Evolutionary conservation across 306 rosid species (phyloP).

Genomic region (Arachis stenosperma): DNA sequence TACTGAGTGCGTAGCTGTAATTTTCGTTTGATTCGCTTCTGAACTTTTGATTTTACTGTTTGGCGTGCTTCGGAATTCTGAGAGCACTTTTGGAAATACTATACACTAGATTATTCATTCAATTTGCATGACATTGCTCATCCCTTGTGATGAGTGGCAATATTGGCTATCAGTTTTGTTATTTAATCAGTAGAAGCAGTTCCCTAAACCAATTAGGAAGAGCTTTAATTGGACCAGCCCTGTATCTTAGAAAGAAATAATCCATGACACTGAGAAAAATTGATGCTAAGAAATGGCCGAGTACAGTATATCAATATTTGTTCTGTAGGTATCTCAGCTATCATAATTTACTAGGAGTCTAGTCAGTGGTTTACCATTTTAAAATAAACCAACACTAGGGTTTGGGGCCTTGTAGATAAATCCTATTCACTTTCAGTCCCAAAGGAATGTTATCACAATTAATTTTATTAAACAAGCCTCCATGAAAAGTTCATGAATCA

Average conservation of each 20-base stretch:
- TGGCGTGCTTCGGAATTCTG: neutral
- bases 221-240: constrained; percentile 2
- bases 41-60: neutral
- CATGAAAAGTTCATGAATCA: neutral
- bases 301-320: neutral
- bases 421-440: neutral
- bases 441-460: neutral
- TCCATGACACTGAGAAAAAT: neutral
- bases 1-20: neutral
- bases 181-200: constrained; percentile 2
- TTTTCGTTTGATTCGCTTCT: neutral
- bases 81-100: neutral
- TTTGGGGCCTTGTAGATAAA: neutral
- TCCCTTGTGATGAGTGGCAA: neutral
- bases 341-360: neutral
- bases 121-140: constrained; percentile 3
- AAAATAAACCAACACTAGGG: neutral
- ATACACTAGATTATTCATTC: neutral
- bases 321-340: constrained; percentile 7
- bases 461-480: constrained; percentile 22
- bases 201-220: constrained; percentile 2
- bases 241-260: constrained; percentile 12
- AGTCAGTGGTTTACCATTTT: constrained; percentile 6
- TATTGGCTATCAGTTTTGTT: constrained; percentile 1
- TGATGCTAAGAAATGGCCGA: constrained; percentile 16